Evolutionary conservation across 768 basidiomycete species (phyloP).

Genomic region (Pulveroboletus sp.): DNA sequence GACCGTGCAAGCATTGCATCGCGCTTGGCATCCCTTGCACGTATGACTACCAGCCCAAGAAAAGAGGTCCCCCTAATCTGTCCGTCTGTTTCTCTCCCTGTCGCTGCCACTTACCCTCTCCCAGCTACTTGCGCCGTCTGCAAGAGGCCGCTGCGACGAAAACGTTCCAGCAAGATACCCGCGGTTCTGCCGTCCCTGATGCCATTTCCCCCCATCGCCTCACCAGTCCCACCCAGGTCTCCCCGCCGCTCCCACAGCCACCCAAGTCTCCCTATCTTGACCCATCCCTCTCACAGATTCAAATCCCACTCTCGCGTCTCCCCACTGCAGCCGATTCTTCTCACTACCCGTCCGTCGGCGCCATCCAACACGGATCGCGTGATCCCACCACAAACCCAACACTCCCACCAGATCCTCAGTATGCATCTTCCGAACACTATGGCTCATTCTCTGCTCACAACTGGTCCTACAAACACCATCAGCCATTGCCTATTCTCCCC

Average conservation of each 20-base stretch:
- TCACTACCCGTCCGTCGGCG: constrained; percentile 46
- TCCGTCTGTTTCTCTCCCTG: constrained; percentile 35
- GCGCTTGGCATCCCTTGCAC: constrained; percentile 82
- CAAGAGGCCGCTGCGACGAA: constrained; percentile 67
- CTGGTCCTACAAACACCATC: constrained; percentile 70
- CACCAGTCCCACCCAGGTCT: constrained; percentile 52
- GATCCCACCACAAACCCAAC: constrained; percentile 34
- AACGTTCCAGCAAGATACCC: constrained; percentile 31
- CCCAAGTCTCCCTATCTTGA: constrained; percentile 47
- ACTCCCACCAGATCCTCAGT: constrained; percentile 37
- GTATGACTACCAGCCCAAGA: constrained; percentile 92
- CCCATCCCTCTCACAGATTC: constrained; percentile 41
- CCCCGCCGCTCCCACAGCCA: constrained; percentile 36
- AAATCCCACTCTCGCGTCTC: constrained; percentile 65
- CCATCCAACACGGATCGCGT: constrained; percentile 33
- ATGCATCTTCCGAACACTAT: constrained; percentile 49
- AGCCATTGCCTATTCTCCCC: constrained; percentile 41
- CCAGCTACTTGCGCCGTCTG: constrained; percentile 73
- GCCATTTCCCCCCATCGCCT: constrained; percentile 37
- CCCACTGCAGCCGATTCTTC: constrained; percentile 69
- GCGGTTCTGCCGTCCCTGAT: constrained; percentile 37
- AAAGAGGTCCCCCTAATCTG: constrained; percentile 91
- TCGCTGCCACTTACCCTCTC: neutral
- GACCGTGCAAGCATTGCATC: constrained; percentile 84
- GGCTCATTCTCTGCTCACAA: constrained; percentile 65